Conservation (phyloP, 1,284 basidiomycete species). For the Trametes polyzona region DNA sequence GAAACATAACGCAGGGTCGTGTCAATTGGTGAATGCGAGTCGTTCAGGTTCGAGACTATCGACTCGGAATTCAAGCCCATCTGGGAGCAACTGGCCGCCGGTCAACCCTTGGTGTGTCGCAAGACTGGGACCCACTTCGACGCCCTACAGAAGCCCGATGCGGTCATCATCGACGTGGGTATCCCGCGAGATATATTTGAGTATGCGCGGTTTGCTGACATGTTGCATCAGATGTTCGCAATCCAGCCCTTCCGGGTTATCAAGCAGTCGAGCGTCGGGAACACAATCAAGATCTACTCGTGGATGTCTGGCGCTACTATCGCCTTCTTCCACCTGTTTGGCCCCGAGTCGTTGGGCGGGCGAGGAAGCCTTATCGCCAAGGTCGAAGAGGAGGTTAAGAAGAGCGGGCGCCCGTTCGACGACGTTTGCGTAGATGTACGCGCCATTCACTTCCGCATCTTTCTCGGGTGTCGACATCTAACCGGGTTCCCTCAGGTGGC, state of each 20-base stretch:
- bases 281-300: conserved; percentile 20
- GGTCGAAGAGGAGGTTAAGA: conserved; percentile 15
- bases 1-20: not conserved
- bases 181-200: not conserved
- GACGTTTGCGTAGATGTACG: conserved; percentile 23
- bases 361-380: conserved; percentile 18
- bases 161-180: conserved; percentile 9
- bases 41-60: not conserved
- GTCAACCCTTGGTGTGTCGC: not conserved
- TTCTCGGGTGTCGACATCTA: not conserved
- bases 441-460: not conserved
- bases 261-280: conserved; percentile 8
- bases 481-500: conserved; percentile 2
- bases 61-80: not conserved
- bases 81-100: not conserved
- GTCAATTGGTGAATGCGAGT: not conserved
- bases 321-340: conserved; percentile 16
- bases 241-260: conserved; percentile 4
- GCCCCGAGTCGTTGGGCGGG: conserved; percentile 22
- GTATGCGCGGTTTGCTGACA: not conserved
- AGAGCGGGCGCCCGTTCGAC: conserved; percentile 6
- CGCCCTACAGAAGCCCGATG: not conserved
- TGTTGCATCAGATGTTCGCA: conserved; percentile 19
- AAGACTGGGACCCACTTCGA: not conserved
- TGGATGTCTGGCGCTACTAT: conserved; percentile 23